Conservation (phyloP, 768 basidiomycete genomes). For the Galerina sulciceps region DNA sequence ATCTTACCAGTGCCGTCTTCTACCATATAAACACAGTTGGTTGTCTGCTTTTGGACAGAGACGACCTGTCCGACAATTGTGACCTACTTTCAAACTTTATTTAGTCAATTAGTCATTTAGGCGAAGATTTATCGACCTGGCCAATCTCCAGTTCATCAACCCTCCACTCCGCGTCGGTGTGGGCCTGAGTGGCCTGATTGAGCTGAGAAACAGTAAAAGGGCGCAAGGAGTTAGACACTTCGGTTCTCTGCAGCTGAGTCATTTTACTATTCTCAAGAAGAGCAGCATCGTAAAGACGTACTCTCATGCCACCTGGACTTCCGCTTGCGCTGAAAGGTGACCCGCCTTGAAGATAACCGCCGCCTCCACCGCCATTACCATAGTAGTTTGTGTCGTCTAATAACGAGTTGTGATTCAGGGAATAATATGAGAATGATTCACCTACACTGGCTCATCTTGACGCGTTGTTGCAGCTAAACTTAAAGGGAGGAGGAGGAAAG, state of each 20-base stretch:
- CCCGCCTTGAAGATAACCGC: slow-evolving; percentile 58
- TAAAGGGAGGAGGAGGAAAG: too few species aligned
- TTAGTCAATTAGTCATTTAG: not conserved
- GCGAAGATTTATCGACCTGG: slow-evolving; percentile 52
- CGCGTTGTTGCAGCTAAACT: slow-evolving; percentile 15
- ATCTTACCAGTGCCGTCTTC: slow-evolving; percentile 87
- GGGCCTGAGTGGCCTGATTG: slow-evolving; percentile 74
- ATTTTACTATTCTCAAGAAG: not conserved
- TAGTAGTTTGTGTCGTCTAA: slow-evolving; percentile 41
- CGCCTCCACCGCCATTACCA: slow-evolving; percentile 40
- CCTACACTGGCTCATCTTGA: slow-evolving; percentile 40
- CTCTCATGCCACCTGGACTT: slow-evolving; percentile 63
- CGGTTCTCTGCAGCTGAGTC: slow-evolving; percentile 31
- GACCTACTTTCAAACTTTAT: slow-evolving; percentile 17
- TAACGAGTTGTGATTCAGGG: not conserved
- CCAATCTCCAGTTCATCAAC: slow-evolving; percentile 82
- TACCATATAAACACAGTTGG: slow-evolving; percentile 78
- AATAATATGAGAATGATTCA: not conserved
- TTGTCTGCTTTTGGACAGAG: slow-evolving; percentile 69
- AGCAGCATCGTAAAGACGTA: slow-evolving; percentile 19
- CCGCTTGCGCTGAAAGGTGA: slow-evolving; percentile 63
- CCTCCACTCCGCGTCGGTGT: slow-evolving; percentile 88
- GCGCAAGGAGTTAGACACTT: slow-evolving; percentile 47
- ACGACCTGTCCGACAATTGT: slow-evolving; percentile 54
- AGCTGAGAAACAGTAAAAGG: slow-evolving; percentile 84